Evolutionary conservation across 768 basidiomycete genomes (phyloP).

Genomic region (Aureoboletus auriporus): DNA sequence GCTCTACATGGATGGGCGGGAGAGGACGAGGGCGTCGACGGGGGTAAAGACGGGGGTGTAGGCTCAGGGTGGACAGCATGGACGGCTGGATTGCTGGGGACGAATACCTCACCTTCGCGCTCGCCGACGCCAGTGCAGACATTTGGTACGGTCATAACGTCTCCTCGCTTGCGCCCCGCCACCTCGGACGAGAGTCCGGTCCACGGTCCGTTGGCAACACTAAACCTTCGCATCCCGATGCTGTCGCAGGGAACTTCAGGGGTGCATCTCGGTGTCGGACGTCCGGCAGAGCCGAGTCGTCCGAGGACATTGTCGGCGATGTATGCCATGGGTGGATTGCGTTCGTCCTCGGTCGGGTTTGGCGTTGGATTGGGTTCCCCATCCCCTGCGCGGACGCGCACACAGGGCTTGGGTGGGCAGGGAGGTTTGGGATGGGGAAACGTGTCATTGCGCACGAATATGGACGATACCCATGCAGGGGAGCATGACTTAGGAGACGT

Average conservation of each 20-base stretch:
- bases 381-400: constrained; percentile 4
- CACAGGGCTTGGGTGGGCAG: background rate
- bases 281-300: constrained; percentile 20
- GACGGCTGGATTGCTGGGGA: constrained; percentile 52
- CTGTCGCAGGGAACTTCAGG: constrained; percentile 26
- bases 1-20: constrained; percentile 44
- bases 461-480: background rate
- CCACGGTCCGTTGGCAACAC: constrained; percentile 35
- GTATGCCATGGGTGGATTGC: constrained; percentile 60
- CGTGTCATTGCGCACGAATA: background rate
- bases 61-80: constrained; percentile 42
- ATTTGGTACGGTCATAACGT: constrained; percentile 70
- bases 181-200: constrained; percentile 23
- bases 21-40: background rate
- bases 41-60: background rate
- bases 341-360: constrained; percentile 32
- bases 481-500: constrained; percentile 19
- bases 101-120: constrained; percentile 32
- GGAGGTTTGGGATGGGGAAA: background rate
- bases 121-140: constrained; percentile 48
- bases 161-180: constrained; percentile 51
- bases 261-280: constrained; percentile 17
- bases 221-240: constrained; percentile 59
- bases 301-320: constrained; percentile 55
- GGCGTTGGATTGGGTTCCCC: constrained; percentile 20